Percentiles rank a stretch among this genome's conserved stretches.
Evolutionary conservation across 1,284 basidiomycete species (phyloP).

Genomic region (Malassezia caprae): DNA sequence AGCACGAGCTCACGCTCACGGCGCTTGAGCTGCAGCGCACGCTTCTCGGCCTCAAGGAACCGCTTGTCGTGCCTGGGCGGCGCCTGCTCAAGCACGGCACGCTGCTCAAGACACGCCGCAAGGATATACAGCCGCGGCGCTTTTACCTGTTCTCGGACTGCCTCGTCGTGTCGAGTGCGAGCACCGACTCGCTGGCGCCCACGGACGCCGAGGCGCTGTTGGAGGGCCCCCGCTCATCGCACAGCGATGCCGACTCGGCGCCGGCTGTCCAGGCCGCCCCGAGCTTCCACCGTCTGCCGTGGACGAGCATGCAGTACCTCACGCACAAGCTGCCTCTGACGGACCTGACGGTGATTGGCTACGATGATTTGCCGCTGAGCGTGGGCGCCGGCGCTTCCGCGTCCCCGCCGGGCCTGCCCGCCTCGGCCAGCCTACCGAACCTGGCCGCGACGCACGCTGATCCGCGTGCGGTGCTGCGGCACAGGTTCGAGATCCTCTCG

Average conservation of each 20-base stretch:
- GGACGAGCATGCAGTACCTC: slow-evolving; percentile 32
- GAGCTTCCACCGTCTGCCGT: slow-evolving; percentile 6
- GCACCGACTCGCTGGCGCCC: slow-evolving; percentile 56
- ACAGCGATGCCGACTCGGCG: background rate
- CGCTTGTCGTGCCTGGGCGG: slow-evolving; percentile 39
- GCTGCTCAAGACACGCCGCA: slow-evolving; percentile 42
- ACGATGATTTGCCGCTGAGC: slow-evolving; percentile 20
- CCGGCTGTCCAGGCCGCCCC: background rate
- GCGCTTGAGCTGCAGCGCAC: slow-evolving; percentile 42
- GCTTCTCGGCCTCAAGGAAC: slow-evolving; percentile 33
- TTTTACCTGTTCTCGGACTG: slow-evolving; percentile 47
- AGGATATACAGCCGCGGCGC: slow-evolving; percentile 41
- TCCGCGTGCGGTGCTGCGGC: slow-evolving; percentile 16
- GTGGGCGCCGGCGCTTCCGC: background rate
- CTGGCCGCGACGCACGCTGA: background rate
- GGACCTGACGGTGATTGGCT: slow-evolving; percentile 41
- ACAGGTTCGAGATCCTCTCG: slow-evolving; percentile 44
- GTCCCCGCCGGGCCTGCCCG: background rate
- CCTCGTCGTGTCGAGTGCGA: slow-evolving; percentile 33
- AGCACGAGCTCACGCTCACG: slow-evolving; percentile 43
- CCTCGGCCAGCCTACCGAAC: slow-evolving; percentile 7
- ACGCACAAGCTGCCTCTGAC: slow-evolving; percentile 38
- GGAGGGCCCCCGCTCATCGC: slow-evolving; percentile 56
- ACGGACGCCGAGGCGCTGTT: slow-evolving; percentile 57
- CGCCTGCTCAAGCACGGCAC: slow-evolving; percentile 35